Base-by-base conservation (phyloP, 805 yeast species). In the Teunomyces aglyptinius region DNA sequence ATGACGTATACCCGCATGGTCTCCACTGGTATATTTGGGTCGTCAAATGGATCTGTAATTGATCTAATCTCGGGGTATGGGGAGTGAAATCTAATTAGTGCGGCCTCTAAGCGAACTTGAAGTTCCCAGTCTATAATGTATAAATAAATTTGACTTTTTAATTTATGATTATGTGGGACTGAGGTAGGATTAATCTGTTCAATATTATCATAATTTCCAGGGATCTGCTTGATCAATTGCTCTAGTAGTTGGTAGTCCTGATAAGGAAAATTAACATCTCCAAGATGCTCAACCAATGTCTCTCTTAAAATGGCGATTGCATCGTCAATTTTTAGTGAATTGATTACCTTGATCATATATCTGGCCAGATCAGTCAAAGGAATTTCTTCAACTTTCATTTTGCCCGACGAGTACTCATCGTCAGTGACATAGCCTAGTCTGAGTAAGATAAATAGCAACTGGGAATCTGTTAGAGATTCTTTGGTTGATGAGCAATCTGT, bases 11-110 rank as follows among this genome's bases (percentile, higher is more conserved):
- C 79, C 42, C 86, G 68, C 45, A 78, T 52, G 6, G 86, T 81
- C 49, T 78, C 82, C 32, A 70, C 73, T 0, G 81, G 78, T 31
- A 74, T 50, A 2, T 52, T 41, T 1, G 76, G 75, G 49, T 82
- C 83, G 52, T 82, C 86, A 43, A 54, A 66, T 10, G 82, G 77
- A 13, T 80, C 82, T n/a, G 81, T 81, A 15, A 83, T 77, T 7
- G 87, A 82, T 32, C 88, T 64, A 11, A 83, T 83, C 55, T 83
- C 88, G 1, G 86, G 84, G 51, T 81, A 82, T 4, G 86, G 85
- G 5, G 83, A 77, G 57, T 71, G 74, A 52, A 48, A 68, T 13
- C 64, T 67, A 15, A 64, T 65, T 36, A 77, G 56, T 26, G 69
- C 72, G 4, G 81, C 81, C 47, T 75, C 74, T 27, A 71, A 57